These are phyloP conservation scores for Diaporthe velutina DNA, from an alignment of 2,329 filamentous ascomycete genomes.

Conservation along the genomic window DNA sequence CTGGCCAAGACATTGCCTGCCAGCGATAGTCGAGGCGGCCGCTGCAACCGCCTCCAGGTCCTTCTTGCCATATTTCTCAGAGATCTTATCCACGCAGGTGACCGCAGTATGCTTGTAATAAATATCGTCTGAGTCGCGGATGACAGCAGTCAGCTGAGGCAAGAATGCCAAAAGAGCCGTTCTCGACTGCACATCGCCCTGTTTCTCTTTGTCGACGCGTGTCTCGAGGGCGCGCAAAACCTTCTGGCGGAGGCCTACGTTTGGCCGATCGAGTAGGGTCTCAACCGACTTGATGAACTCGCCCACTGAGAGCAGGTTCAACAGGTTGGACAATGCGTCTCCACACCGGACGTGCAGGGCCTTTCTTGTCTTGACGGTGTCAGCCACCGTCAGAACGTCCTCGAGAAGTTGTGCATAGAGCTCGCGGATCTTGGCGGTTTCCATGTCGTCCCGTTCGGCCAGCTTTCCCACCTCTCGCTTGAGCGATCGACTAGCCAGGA, in stretches of 20 bases:
- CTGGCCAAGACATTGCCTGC: slow-evolving; percentile 81
- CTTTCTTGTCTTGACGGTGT: slow-evolving; percentile 71
- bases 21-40: slow-evolving; percentile 82
- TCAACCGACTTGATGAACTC: slow-evolving; percentile 93
- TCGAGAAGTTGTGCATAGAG: slow-evolving; percentile 79
- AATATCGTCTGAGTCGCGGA: slow-evolving; percentile 79
- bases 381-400: slow-evolving; percentile 74
- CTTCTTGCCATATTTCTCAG: slow-evolving; percentile 95
- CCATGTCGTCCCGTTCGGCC: slow-evolving; percentile 74
- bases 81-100: slow-evolving; percentile 90
- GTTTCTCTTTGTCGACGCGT: slow-evolving; percentile 80
- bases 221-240: slow-evolving; percentile 85
- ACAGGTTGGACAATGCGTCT: slow-evolving; percentile 81
- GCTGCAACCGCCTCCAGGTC: slow-evolving; percentile 81
- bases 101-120: slow-evolving; percentile 88
- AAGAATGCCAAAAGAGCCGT: slow-evolving; percentile 82
- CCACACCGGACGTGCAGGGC: slow-evolving; percentile 71
- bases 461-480: slow-evolving; percentile 67
- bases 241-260: slow-evolving; percentile 82
- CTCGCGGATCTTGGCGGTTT: slow-evolving; percentile 74
- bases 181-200: slow-evolving; percentile 76
- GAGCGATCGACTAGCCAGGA: slow-evolving; percentile 70
- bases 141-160: slow-evolving; percentile 81
- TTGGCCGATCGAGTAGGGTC: slow-evolving; percentile 80
- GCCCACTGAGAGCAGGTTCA: slow-evolving; percentile 85